phyloP scores from a whole-genome alignment of 2,329 filamentous ascomycete species.

The Fusarium staphyleae region DNA sequence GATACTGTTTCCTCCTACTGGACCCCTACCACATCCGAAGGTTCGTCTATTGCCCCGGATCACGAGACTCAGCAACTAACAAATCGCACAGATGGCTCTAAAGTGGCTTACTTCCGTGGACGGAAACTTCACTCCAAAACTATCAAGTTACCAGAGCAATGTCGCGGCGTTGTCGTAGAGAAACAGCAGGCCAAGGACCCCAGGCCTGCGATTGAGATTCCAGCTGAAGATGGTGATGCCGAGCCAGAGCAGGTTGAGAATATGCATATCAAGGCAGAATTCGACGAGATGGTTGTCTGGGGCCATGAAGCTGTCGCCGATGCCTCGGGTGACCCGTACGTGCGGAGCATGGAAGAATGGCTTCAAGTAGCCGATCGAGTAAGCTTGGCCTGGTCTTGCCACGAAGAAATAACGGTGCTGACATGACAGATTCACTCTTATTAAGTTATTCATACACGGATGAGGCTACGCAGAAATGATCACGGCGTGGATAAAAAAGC shows the following conservation, averaged over 20 bases:
- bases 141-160: slow-evolving; percentile 73
- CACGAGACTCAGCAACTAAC: not conserved
- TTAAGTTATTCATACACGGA: slow-evolving; percentile 20
- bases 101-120: slow-evolving; percentile 76
- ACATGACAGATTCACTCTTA: slow-evolving; percentile 38
- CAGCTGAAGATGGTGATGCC: slow-evolving; percentile 52
- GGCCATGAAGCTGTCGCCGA: slow-evolving; percentile 75
- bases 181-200: slow-evolving; percentile 48
- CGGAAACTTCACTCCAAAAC: slow-evolving; percentile 75
- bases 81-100: slow-evolving; percentile 53
- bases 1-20: slow-evolving; percentile 72
- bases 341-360: slow-evolving; percentile 83
- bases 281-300: slow-evolving; percentile 84
- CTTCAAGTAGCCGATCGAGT: slow-evolving; percentile 74
- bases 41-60: slow-evolving; percentile 44
- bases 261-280: slow-evolving; percentile 70
- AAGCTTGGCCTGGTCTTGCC: slow-evolving; percentile 35
- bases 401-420: not conserved
- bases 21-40: slow-evolving; percentile 61
- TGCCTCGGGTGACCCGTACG: slow-evolving; percentile 69
- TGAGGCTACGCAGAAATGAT: not conserved
- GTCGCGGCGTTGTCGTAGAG: slow-evolving; percentile 67
- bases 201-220: slow-evolving; percentile 48
- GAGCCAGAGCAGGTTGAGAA: slow-evolving; percentile 53
- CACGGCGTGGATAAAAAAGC: not conserved